Conservation (phyloP, 2,329 filamentous ascomycete genomes). For the Diplodia seriata region DNA sequence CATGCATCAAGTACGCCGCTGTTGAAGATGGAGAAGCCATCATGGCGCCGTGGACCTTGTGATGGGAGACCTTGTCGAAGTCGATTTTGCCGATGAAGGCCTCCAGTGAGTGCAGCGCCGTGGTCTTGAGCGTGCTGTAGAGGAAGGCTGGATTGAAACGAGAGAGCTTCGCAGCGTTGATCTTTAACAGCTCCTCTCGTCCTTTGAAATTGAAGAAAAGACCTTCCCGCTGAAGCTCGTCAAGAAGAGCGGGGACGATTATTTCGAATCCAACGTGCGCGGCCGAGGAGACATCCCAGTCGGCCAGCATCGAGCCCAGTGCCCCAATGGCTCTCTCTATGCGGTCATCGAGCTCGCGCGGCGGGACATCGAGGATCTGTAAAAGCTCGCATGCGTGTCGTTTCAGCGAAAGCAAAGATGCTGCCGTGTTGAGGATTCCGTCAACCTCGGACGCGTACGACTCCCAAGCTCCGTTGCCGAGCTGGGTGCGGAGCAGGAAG, state of each 20-base stretch:
- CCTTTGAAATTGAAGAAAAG: conserved; percentile 6
- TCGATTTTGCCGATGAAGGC: conserved; percentile 48
- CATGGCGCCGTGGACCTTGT: conserved; percentile 45
- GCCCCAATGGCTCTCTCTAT: neutral
- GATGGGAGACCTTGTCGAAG: conserved; percentile 48
- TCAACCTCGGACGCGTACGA: no score
- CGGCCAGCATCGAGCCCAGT: neutral
- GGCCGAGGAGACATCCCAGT: neutral
- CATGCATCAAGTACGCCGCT: conserved; percentile 48
- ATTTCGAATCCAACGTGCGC: conserved; percentile 36
- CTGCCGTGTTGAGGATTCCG: no score
- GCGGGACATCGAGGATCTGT: no score
- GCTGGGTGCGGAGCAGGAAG: no score
- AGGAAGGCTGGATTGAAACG: conserved; percentile 37
- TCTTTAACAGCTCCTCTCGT: neutral
- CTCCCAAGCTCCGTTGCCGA: no score
- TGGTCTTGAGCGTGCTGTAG: conserved; percentile 39
- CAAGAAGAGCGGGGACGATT: conserved; percentile 33
- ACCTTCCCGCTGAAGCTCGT: conserved; percentile 24
- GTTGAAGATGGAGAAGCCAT: conserved; percentile 52
- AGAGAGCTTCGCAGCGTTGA: neutral
- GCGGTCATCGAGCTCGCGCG: neutral
- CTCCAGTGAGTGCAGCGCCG: conserved; percentile 50
- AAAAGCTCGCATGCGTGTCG: no score
- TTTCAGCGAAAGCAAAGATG: no score